These are phyloP conservation scores for Patellifolia procumbens DNA, from an alignment of 179 eudicot species.

Conservation along the genomic window DNA sequence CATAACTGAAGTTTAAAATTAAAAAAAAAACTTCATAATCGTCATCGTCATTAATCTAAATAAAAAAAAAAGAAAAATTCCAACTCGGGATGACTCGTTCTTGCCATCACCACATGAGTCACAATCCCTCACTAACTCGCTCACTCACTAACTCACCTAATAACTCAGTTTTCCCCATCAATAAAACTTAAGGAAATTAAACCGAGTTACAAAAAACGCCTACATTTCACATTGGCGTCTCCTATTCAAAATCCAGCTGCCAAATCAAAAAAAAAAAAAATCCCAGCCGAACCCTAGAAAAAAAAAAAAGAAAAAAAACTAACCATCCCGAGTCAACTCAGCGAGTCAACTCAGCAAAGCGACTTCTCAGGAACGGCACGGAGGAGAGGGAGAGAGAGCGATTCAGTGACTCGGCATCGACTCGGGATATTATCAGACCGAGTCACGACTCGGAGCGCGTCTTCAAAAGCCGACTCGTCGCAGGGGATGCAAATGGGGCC, in stretches of 20 bases:
- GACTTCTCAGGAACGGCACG: conserved; percentile 24
- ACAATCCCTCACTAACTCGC: neutral
- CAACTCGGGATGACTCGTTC: conserved; percentile 25
- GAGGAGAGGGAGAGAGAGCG: conserved; percentile 16
- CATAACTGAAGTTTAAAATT: too few species aligned
- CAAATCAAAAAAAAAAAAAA: neutral
- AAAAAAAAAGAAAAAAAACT: neutral
- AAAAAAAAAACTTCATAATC: too few species aligned
- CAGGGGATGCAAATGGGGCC: conserved; percentile 73
- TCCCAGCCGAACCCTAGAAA: neutral
- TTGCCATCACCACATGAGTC: conserved; percentile 14
- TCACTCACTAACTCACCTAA: conserved; percentile 3
- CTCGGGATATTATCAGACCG: conserved; percentile 19
- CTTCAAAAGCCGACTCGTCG: conserved; percentile 60
- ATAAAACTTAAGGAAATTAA: conserved; percentile 7
- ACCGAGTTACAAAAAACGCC: conserved; percentile 19
- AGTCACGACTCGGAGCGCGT: conserved; percentile 49
- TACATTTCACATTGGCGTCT: conserved; percentile 8
- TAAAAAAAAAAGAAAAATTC: neutral
- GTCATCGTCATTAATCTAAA: neutral
- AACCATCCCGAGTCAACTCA: neutral
- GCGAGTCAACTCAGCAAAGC: conserved; percentile 22
- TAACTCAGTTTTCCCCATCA: conserved; percentile 18
- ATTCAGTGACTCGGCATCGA: conserved; percentile 28
- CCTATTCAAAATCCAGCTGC: neutral